These are phyloP conservation scores for Teratosphaeria destructans DNA, from an alignment of 2,329 filamentous ascomycete species.

Conservation along the genomic window DNA sequence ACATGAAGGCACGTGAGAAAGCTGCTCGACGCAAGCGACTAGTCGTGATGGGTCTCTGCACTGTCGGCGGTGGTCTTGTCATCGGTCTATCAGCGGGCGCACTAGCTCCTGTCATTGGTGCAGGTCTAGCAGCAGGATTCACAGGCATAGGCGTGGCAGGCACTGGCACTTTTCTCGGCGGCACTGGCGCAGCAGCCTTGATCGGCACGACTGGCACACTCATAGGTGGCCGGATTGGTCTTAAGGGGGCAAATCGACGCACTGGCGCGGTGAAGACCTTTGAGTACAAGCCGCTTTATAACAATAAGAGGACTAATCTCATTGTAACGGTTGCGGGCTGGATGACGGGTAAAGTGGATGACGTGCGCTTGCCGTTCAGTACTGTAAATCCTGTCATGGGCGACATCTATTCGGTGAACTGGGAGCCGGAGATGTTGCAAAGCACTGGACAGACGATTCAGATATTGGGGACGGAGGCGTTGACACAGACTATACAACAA, in stretches of 20 bases:
- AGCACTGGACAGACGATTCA: slow-evolving; percentile 99
- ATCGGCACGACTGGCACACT: slow-evolving; percentile 84
- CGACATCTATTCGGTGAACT: slow-evolving; percentile 90
- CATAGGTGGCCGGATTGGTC: slow-evolving; percentile 77
- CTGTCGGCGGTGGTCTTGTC: slow-evolving; percentile 85
- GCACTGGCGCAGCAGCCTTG: slow-evolving; percentile 82
- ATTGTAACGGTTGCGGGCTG: slow-evolving; percentile 93
- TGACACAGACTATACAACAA: slow-evolving; percentile 94
- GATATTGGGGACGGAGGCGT: slow-evolving; percentile 91
- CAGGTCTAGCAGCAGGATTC: slow-evolving; percentile 85
- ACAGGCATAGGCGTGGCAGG: slow-evolving; percentile 89
- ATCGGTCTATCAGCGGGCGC: slow-evolving; percentile 91
- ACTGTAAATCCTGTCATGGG: slow-evolving; percentile 97
- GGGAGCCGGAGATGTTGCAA: slow-evolving; percentile 95
- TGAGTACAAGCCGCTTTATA: slow-evolving; percentile 91
- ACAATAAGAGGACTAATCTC: slow-evolving; percentile 93
- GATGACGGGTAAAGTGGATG: slow-evolving; percentile 97
- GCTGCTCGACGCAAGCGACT: slow-evolving; percentile 71
- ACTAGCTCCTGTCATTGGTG: slow-evolving; percentile 85
- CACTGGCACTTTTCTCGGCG: slow-evolving; percentile 79
- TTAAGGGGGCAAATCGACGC: slow-evolving; percentile 72
- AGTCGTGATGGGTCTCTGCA: slow-evolving; percentile 93
- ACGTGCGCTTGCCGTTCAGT: slow-evolving; percentile 88
- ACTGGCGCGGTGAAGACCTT: slow-evolving; percentile 92
- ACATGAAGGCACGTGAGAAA: slow-evolving; percentile 79